phyloP scores from a whole-genome alignment of 805 yeast species.

The Saccharomycopsis sp. region DNA sequence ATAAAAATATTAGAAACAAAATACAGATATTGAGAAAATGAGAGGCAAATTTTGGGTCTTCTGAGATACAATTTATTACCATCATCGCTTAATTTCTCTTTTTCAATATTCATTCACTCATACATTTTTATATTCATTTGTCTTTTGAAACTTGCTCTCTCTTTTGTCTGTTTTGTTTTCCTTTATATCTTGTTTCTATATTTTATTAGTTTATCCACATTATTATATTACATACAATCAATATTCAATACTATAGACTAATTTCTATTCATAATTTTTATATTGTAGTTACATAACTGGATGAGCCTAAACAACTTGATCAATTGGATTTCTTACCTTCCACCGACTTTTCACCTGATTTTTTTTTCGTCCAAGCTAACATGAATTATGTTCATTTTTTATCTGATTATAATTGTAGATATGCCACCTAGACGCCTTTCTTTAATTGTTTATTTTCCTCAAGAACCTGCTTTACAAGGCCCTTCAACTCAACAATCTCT shows the following conservation, averaged over 20 bases:
- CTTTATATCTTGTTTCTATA: too few species aligned
- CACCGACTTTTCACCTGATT: too few species aligned
- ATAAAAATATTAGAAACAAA: not conserved
- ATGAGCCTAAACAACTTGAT: too few species aligned
- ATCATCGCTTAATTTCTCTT: not conserved
- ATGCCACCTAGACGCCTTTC: not conserved
- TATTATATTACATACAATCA: not conserved
- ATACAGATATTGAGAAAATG: not conserved
- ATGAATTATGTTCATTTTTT: too few species aligned
- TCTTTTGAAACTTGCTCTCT: not conserved
- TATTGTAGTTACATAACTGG: too few species aligned
- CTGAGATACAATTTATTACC: not conserved
- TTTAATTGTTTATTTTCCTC: conserved; percentile 10
- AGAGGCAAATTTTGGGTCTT: not conserved
- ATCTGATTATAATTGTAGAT: too few species aligned
- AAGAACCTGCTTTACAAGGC: conserved; percentile 22
- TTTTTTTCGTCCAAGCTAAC: too few species aligned
- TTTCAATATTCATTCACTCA: conserved; percentile 1
- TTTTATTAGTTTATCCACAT: not conserved
- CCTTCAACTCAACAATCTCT: conserved; percentile 37
- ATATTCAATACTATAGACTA: not conserved
- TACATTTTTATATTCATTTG: not conserved
- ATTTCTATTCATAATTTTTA: not conserved
- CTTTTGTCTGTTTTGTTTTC: not conserved
- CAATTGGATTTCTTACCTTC: too few species aligned